These are phyloP conservation scores for Fraxinus xanthoxyloides DNA, from an alignment of 305 asterid genomes.

Conservation along the genomic window DNA sequence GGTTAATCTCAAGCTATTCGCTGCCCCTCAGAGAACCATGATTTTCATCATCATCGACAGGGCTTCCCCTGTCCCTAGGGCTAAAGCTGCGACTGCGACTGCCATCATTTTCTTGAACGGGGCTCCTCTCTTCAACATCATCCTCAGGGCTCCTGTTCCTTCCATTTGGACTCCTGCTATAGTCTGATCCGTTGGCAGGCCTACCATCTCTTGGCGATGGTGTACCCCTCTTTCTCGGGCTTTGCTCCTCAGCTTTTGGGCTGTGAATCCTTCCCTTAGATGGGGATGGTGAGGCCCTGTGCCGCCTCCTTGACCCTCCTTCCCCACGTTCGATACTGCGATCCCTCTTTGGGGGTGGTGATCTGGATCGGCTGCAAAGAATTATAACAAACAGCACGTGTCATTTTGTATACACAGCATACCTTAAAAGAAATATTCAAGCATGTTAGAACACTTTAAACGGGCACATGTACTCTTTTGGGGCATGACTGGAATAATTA, in stretches of 20 bases:
- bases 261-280: slow-evolving; percentile 14
- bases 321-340: slow-evolving; percentile 23
- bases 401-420: not conserved
- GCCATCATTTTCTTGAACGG: slow-evolving; percentile 36
- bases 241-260: slow-evolving; percentile 50
- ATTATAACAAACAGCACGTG: not conserved
- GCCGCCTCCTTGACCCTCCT: slow-evolving; percentile 1
- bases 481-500: not conserved
- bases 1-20: slow-evolving; percentile 18
- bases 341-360: slow-evolving; percentile 66
- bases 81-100: slow-evolving; percentile 29
- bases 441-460: not conserved
- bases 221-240: slow-evolving; percentile 36
- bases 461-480: not conserved
- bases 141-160: slow-evolving; percentile 53
- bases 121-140: slow-evolving; percentile 1
- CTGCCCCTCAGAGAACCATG: slow-evolving; percentile 50
- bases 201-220: not conserved
- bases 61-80: slow-evolving; percentile 60
- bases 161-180: slow-evolving; percentile 37
- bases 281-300: not conserved
- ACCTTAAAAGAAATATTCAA: not conserved
- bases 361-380: slow-evolving; percentile 67
- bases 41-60: slow-evolving; percentile 52
- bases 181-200: not conserved